Evolutionary conservation across 164 flowering plant genomes (phyloP).

Genomic region (Vitis amurensis): DNA sequence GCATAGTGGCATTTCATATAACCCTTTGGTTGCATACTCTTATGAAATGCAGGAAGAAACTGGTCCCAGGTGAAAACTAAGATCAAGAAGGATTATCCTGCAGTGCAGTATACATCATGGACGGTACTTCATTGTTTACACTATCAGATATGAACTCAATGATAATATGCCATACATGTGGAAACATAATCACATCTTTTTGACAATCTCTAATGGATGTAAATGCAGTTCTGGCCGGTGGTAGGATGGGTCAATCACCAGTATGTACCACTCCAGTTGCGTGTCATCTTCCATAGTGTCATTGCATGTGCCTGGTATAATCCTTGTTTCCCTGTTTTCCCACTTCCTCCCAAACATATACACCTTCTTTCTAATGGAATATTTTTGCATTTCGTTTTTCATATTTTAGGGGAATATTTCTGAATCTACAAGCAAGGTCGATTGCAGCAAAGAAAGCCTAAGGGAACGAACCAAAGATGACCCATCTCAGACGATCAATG

Average conservation of each 20-base stretch:
- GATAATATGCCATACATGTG: background rate
- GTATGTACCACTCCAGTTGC: slow-evolving; percentile 82
- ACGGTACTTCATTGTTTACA: slow-evolving; percentile 42
- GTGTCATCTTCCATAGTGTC: slow-evolving; percentile 79
- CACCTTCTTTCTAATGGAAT: background rate
- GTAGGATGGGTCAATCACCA: slow-evolving; percentile 85
- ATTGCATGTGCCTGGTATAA: slow-evolving; percentile 79
- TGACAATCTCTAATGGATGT: background rate
- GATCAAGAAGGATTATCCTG: slow-evolving; percentile 76
- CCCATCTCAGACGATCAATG: no score
- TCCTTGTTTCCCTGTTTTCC: background rate
- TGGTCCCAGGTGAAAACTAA: slow-evolving; percentile 70
- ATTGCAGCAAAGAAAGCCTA: slow-evolving; percentile 38
- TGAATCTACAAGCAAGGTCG: slow-evolving; percentile 72
- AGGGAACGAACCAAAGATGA: background rate
- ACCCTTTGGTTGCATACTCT: background rate
- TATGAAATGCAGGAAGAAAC: slow-evolving; percentile 68
- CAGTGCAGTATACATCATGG: slow-evolving; percentile 82
- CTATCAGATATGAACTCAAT: background rate
- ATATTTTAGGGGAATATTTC: slow-evolving; percentile 70
- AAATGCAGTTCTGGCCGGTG: slow-evolving; percentile 87
- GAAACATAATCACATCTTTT: background rate
- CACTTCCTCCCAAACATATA: background rate
- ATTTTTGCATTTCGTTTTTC: background rate
- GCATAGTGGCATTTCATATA: background rate